phyloP scores from a whole-genome alignment of 768 basidiomycete species.

The Hydnum rufescens region DNA sequence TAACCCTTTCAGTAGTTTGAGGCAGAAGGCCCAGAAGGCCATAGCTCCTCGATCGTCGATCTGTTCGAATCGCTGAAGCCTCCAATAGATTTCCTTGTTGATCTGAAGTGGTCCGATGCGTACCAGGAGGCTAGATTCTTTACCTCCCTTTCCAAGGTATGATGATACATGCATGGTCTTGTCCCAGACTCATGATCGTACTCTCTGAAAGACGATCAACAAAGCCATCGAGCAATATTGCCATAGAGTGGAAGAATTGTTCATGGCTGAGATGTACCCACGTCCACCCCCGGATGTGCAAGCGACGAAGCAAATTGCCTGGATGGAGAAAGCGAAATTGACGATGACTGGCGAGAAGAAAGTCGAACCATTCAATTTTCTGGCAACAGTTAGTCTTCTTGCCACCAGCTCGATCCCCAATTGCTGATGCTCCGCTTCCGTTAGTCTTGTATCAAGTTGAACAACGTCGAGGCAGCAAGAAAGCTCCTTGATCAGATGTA shows the following conservation, averaged over 20 bases:
- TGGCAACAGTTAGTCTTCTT: slow-evolving; percentile 28
- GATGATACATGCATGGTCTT: slow-evolving; percentile 6
- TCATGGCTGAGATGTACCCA: slow-evolving; percentile 91
- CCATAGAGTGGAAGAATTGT: slow-evolving; percentile 64
- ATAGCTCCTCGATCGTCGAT: slow-evolving; percentile 95
- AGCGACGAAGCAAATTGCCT: slow-evolving; percentile 61
- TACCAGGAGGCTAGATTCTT: slow-evolving; percentile 81
- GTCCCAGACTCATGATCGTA: neutral
- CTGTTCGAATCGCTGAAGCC: slow-evolving; percentile 86
- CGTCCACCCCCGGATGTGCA: slow-evolving; percentile 47
- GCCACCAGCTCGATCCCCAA: neutral
- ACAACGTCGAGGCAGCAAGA: slow-evolving; percentile 87
- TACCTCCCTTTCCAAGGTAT: slow-evolving; percentile 70
- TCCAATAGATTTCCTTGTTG: slow-evolving; percentile 72
- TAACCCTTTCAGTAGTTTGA: slow-evolving; percentile 34
- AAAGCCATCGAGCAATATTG: slow-evolving; percentile 89
- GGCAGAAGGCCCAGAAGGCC: slow-evolving; percentile 57
- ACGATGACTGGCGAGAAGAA: slow-evolving; percentile 75
- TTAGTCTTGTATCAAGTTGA: slow-evolving; percentile 88
- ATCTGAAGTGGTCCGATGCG: slow-evolving; percentile 81
- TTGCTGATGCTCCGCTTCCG: neutral
- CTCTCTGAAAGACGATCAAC: slow-evolving; percentile 49
- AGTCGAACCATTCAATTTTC: slow-evolving; percentile 88
- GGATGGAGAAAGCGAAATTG: slow-evolving; percentile 64
- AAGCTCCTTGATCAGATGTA: slow-evolving; percentile 88